Evolutionary conservation across 257 asterid species (phyloP).

Genomic region (Gentiana dahurica): DNA sequence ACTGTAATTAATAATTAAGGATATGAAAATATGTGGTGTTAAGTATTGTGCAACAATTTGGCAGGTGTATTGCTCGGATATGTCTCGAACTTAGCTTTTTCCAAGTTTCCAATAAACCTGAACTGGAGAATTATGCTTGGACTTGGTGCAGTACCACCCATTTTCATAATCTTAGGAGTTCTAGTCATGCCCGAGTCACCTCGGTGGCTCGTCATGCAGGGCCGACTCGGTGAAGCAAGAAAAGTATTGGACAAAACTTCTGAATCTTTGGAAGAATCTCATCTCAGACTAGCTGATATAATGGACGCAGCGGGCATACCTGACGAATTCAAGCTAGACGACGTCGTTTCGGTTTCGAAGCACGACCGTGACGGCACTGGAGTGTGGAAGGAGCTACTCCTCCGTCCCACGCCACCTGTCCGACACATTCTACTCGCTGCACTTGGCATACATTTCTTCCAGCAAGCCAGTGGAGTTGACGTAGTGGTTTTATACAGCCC

Average conservation of each 20-base stretch:
- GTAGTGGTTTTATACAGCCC: constrained; percentile 94
- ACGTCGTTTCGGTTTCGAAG: constrained; percentile 2
- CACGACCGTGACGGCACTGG: not conserved
- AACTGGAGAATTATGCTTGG: constrained; percentile 23
- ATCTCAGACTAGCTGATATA: constrained; percentile 6
- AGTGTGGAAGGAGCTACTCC: constrained; percentile 16
- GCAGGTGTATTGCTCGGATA: constrained; percentile 15
- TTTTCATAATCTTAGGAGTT: constrained; percentile 10
- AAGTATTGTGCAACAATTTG: too few relatives aligned
- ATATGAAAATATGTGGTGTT: too few relatives aligned
- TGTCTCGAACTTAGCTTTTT: constrained; percentile 11
- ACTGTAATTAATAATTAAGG: too few relatives aligned
- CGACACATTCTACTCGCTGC: constrained; percentile 19
- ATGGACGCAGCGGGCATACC: constrained; percentile 15
- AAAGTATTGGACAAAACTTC: constrained; percentile 13
- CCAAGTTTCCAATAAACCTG: constrained; percentile 9
- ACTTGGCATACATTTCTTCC: constrained; percentile 29
- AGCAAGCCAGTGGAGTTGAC: constrained; percentile 86
- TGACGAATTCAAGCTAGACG: not conserved
- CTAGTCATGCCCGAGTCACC: constrained; percentile 19
- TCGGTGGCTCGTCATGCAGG: constrained; percentile 19
- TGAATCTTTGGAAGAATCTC: constrained; percentile 10
- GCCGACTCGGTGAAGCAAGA: constrained; percentile 14
- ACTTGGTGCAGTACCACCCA: constrained; percentile 10
- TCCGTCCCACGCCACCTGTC: constrained; percentile 17